Evolutionary conservation across 73 alveolate genomes (phyloP).

Genomic region (Paramecium biaurelia): DNA sequence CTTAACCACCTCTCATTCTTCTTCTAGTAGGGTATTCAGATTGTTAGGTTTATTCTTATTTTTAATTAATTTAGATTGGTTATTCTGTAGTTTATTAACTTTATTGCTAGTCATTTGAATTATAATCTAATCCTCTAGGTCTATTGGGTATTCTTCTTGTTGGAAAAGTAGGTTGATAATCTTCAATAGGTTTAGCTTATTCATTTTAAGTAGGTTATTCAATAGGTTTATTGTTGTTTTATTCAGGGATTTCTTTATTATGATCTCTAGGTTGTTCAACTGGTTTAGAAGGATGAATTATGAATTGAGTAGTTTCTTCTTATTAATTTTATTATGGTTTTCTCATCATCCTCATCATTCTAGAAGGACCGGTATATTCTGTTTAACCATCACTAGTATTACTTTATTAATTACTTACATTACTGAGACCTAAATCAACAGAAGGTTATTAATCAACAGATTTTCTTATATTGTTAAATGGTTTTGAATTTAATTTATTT

Average conservation of each 20-base stretch:
- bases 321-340: not conserved
- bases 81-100: not conserved
- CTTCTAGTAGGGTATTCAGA: not conserved
- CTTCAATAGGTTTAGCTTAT: not conserved
- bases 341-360: not conserved
- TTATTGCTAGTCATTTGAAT: not conserved
- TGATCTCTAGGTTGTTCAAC: not conserved
- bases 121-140: not conserved
- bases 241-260: not conserved
- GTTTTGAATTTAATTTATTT: constrained; percentile 26
- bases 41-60: not conserved
- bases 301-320: not conserved
- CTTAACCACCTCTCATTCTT: not conserved
- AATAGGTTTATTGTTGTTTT: not conserved
- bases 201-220: not conserved
- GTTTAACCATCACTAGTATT: not conserved
- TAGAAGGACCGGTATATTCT: constrained; percentile 4
- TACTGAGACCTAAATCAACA: not conserved
- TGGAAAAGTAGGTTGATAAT: not conserved
- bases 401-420: not conserved
- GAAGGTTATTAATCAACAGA: not conserved
- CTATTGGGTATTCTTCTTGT: not conserved
- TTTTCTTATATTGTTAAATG: not conserved
- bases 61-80: not conserved
- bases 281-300: not conserved